Evolutionary conservation across 1,139 yeast genomes (phyloP).

Genomic region (Debaryomycetaceae sp.): DNA sequence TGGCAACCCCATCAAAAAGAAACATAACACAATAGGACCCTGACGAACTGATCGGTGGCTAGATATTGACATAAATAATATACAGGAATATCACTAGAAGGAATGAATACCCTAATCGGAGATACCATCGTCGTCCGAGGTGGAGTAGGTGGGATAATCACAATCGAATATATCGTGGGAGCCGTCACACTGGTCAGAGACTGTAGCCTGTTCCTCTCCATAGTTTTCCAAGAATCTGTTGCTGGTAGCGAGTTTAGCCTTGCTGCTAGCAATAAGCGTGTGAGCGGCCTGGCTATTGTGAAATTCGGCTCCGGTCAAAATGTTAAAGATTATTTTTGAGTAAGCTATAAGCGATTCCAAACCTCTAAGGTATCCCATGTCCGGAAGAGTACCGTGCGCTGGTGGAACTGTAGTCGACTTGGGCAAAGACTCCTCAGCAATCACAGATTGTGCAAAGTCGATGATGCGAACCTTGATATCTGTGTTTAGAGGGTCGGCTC

Average conservation of each 20-base stretch:
- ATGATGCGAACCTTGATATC: slow-evolving; percentile 66
- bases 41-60: neutral
- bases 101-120: slow-evolving; percentile 17
- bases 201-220: slow-evolving; percentile 25
- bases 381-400: slow-evolving; percentile 57
- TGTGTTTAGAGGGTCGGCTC: slow-evolving; percentile 25
- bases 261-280: slow-evolving; percentile 22
- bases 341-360: slow-evolving; percentile 62
- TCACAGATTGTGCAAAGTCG: slow-evolving; percentile 93
- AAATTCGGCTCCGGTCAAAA: slow-evolving; percentile 32
- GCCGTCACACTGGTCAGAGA: slow-evolving; percentile 3
- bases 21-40: neutral
- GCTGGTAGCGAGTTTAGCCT: slow-evolving; percentile 16
- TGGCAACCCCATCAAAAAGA: neutral
- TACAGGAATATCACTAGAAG: neutral
- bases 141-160: slow-evolving; percentile 18
- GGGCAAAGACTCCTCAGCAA: slow-evolving; percentile 48
- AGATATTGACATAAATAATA: neutral
- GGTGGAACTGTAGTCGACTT: slow-evolving; percentile 53
- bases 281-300: slow-evolving; percentile 16
- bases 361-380: slow-evolving; percentile 84
- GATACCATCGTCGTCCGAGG: slow-evolving; percentile 21
- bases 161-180: slow-evolving; percentile 22
- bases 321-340: slow-evolving; percentile 51
- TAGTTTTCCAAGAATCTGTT: slow-evolving; percentile 51